Evolutionary conservation across 2,329 filamentous ascomycete species (phyloP).

Genomic region (Neopestalotiopsis rosae): DNA sequence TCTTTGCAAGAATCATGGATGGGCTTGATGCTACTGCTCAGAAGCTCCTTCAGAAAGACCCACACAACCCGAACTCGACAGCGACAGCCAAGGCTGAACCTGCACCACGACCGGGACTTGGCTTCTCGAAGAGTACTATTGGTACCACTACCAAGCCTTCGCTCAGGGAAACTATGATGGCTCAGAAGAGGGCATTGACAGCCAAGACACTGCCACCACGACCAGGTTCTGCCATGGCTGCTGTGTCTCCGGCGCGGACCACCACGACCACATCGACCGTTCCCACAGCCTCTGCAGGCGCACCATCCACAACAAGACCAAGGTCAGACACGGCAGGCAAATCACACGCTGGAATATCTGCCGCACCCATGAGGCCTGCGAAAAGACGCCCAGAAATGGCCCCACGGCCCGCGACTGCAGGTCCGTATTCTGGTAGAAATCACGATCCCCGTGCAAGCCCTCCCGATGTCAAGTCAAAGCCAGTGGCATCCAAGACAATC

Average conservation of each 20-base stretch:
- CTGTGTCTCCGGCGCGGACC: conserved; percentile 58
- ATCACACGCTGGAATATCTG: conserved; percentile 64
- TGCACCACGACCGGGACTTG: conserved; percentile 59
- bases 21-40: conserved; percentile 80
- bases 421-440: conserved; percentile 67
- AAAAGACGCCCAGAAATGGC: conserved; percentile 63
- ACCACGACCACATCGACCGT: conserved; percentile 43
- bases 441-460: conserved; percentile 56
- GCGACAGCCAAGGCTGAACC: conserved; percentile 59
- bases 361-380: conserved; percentile 66
- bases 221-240: conserved; percentile 69
- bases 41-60: conserved; percentile 80
- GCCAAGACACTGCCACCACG: conserved; percentile 59
- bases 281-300: conserved; percentile 37
- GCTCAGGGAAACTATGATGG: conserved; percentile 82
- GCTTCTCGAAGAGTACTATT: conserved; percentile 68
- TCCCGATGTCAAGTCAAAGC: conserved; percentile 50
- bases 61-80: conserved; percentile 77
- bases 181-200: conserved; percentile 70
- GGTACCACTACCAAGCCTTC: conserved; percentile 62
- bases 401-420: conserved; percentile 66
- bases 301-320: conserved; percentile 44
- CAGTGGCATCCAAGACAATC: conserved; percentile 55
- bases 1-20: conserved; percentile 71
- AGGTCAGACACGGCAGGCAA: conserved; percentile 49